Evolutionary conservation across 257 asterid genomes (phyloP), one percentile per base, ranked within the genome.

Genomic region (Perilla frutescens): DNA sequence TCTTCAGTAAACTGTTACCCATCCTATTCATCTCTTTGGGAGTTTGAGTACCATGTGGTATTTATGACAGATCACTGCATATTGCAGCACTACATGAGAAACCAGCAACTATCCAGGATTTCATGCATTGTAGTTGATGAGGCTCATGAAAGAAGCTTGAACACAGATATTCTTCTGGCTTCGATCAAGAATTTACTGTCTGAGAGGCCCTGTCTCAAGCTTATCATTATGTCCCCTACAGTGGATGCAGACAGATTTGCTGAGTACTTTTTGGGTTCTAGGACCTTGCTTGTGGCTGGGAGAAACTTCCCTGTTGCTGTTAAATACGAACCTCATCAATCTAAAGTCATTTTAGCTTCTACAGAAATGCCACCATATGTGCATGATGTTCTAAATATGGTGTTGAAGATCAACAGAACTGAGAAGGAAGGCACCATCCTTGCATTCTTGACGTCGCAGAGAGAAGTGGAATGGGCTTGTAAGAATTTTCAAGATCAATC

Each of bases 81-180:
- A 70, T 78, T 91, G 82, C 96, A 88, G 81, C 88, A 90, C 81
- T 91, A 86, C 82, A 90, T 94, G 93, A 81, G 78, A 40, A 97
- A 94, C 79, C 80, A 75, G 76, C 80, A 79, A 56, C 77, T 94
- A 56, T 85, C 96, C 60, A 72, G 64, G 76, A 75, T 94, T 44
- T 90, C 98, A 29, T 94, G 97, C 85, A 84, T 94, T 77, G 79
- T 94, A 68, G 84, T 94, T 77, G 99, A 94, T 32, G 99, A 94
- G 87, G 99, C 98, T 63, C 99, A 94, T 81, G 99, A 94, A 85
- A 88, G 98, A 84, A 94, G 97, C 85, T 84, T 94, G 71, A 91
- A 81, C 80, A 91, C 98, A 7, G 99, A 94, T 87, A 93, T 94
- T 74, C 97, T 94, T 68, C 81, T 94, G 59, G 96, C 96, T 29